phyloP scores from a whole-genome alignment of 2,329 filamentous ascomycete genomes.

The Venturia aucupariae region DNA sequence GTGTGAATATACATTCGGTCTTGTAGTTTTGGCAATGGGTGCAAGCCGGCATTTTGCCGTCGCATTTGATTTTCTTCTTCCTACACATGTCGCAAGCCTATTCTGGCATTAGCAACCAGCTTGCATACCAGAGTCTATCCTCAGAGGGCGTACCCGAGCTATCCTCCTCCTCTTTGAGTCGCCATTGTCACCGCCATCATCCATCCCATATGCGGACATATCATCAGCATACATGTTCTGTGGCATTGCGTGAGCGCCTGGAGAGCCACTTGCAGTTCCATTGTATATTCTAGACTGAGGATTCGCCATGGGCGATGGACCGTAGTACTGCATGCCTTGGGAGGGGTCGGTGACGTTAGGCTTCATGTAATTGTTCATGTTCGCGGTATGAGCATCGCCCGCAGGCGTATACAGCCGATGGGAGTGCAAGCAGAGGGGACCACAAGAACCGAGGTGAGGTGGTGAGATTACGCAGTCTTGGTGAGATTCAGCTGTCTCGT shows the following conservation, averaged over 20 bases:
- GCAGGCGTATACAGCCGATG: background rate
- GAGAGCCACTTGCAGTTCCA: constrained; percentile 28
- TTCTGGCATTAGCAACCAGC: constrained; percentile 18
- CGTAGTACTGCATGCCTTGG: constrained; percentile 22
- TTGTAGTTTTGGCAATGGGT: constrained; percentile 97
- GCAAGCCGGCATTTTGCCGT: constrained; percentile 89
- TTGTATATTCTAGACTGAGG: constrained; percentile 32
- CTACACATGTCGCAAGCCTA: constrained; percentile 94
- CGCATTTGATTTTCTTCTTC: constrained; percentile 95
- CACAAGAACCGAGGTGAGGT: background rate
- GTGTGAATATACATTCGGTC: constrained; percentile 93
- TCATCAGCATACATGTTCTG: constrained; percentile 31
- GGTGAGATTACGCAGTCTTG: background rate
- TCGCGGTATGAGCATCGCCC: constrained; percentile 14
- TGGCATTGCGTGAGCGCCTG: constrained; percentile 16
- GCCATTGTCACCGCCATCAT: constrained; percentile 45
- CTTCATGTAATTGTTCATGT: constrained; percentile 14
- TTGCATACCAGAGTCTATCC: constrained; percentile 18
- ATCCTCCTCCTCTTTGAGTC: constrained; percentile 86
- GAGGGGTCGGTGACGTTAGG: constrained; percentile 24
- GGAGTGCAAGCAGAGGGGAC: background rate
- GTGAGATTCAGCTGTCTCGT: background rate
- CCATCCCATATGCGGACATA: constrained; percentile 25
- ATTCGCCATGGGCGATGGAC: constrained; percentile 23
- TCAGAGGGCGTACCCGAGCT: constrained; percentile 56